Evolutionary conservation across 352 stramenopile species (phyloP).

Genomic region (Phytophthora crassamura): DNA sequence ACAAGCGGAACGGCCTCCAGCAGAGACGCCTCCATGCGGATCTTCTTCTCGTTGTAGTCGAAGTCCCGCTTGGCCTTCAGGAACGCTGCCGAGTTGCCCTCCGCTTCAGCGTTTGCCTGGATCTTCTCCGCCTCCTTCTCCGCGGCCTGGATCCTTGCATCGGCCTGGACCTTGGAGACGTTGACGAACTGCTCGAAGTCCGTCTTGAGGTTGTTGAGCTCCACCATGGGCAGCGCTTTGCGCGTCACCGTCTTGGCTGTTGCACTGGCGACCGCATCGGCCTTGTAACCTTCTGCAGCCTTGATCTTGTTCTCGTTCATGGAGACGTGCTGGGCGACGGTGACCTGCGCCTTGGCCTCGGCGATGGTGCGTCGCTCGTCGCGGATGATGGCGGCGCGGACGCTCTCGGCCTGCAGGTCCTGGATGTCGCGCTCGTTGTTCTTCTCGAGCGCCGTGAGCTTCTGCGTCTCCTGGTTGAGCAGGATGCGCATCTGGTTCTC

Average conservation of each 20-base stretch:
- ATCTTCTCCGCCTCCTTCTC: slow-evolving; percentile 66
- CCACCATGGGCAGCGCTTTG: slow-evolving; percentile 65
- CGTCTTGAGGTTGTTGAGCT: slow-evolving; percentile 60
- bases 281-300: slow-evolving; percentile 71
- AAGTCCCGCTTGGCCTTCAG: slow-evolving; percentile 82
- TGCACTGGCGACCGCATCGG: slow-evolving; percentile 62
- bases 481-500: slow-evolving; percentile 87
- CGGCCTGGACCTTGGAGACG: slow-evolving; percentile 65
- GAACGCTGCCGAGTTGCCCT: slow-evolving; percentile 61
- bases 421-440: slow-evolving; percentile 81
- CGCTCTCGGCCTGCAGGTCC: slow-evolving; percentile 71
- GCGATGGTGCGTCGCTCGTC: slow-evolving; percentile 80
- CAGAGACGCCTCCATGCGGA: slow-evolving; percentile 64
- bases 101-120: slow-evolving; percentile 58
- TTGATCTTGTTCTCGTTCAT: slow-evolving; percentile 73
- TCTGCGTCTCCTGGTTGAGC: slow-evolving; percentile 86
- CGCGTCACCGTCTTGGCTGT: slow-evolving; percentile 62
- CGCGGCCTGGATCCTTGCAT: slow-evolving; percentile 74
- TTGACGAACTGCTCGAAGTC: slow-evolving; percentile 77
- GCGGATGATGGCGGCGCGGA: slow-evolving; percentile 74
- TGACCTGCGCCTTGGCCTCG: slow-evolving; percentile 78
- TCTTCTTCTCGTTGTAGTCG: slow-evolving; percentile 81
- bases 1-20: slow-evolving; percentile 70
- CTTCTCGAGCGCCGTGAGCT: slow-evolving; percentile 82
- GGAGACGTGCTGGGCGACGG: slow-evolving; percentile 66